These are phyloP conservation scores for Lobosporangium transversale DNA, from an alignment of 192 early-diverging fungal genomes.

Conservation along the genomic window DNA sequence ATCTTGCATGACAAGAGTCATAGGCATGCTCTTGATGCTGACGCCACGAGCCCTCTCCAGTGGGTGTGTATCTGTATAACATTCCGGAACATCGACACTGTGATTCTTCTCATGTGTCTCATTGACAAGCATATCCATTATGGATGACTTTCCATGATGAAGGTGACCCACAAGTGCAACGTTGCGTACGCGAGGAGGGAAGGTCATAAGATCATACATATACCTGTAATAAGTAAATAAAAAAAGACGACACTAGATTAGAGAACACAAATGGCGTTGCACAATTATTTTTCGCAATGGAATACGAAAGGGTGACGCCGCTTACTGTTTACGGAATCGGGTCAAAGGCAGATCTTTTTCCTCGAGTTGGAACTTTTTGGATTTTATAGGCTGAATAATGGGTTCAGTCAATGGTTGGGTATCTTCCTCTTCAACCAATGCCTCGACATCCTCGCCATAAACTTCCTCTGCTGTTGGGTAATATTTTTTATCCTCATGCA, in stretches of 20 bases:
- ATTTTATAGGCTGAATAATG: slow-evolving; percentile 91
- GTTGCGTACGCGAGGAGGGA: slow-evolving; percentile 87
- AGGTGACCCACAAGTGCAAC: slow-evolving; percentile 93
- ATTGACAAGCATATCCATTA: slow-evolving; percentile 92
- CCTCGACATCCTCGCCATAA: slow-evolving; percentile 94
- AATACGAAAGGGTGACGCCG: too few relatives aligned
- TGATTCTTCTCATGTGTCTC: slow-evolving; percentile 80
- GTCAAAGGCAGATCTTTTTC: slow-evolving; percentile 89
- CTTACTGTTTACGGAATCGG: slow-evolving; percentile 87
- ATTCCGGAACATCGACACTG: slow-evolving; percentile 58
- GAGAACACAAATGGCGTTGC: too few relatives aligned
- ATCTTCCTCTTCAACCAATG: slow-evolving; percentile 86
- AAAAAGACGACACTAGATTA: too few relatives aligned
- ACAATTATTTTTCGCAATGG: too few relatives aligned
- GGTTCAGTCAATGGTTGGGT: slow-evolving; percentile 95
- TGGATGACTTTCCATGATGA: slow-evolving; percentile 96
- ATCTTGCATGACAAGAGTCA: slow-evolving; percentile 90
- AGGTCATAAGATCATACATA: slow-evolving; percentile 81
- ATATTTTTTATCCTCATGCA: slow-evolving; percentile 99
- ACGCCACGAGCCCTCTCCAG: slow-evolving; percentile 91
- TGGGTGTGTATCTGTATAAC: slow-evolving; percentile 94
- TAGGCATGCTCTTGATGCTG: slow-evolving; percentile 93
- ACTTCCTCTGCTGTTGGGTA: slow-evolving; percentile 98
- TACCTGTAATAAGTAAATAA: slow-evolving; percentile 59
- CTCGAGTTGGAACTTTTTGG: slow-evolving; percentile 84